phyloP scores from a whole-genome alignment of 805 yeast genomes.

The Wickerhamomyces hampshirensis region DNA sequence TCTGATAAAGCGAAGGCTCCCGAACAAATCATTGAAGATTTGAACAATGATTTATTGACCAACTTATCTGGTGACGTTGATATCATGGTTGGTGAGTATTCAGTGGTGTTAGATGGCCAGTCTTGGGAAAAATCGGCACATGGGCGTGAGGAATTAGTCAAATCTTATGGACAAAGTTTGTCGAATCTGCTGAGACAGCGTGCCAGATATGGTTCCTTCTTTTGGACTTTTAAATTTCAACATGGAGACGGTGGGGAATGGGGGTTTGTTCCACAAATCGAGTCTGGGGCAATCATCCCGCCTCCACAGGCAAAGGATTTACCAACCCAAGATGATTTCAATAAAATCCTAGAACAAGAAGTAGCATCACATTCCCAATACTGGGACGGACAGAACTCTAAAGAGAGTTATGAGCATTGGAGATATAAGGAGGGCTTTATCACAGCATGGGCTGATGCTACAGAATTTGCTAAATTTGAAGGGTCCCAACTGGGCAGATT shows the following conservation, averaged over 20 bases:
- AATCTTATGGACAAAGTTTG: constrained; percentile 58
- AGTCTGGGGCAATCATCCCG: constrained; percentile 50
- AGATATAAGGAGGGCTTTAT: constrained; percentile 75
- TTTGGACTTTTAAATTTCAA: constrained; percentile 89
- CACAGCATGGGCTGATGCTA: constrained; percentile 70
- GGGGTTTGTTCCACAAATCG: constrained; percentile 81
- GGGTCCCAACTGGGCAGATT: constrained; percentile 72
- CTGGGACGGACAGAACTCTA: constrained; percentile 59
- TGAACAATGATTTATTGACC: constrained; percentile 45
- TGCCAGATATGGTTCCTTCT: constrained; percentile 69
- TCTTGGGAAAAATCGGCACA: constrained; percentile 58
- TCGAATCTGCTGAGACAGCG: constrained; percentile 40
- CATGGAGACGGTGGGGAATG: constrained; percentile 95
- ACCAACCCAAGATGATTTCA: constrained; percentile 39
- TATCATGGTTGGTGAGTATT: constrained; percentile 82
- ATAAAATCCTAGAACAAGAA: constrained; percentile 34
- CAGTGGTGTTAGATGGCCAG: constrained; percentile 75
- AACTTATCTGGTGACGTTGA: constrained; percentile 53
- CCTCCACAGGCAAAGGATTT: constrained; percentile 24
- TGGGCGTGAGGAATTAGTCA: constrained; percentile 52
- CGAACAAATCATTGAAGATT: constrained; percentile 53
- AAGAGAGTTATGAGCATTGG: constrained; percentile 72
- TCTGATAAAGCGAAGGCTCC: constrained; percentile 64
- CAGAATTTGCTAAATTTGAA: constrained; percentile 61
- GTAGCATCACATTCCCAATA: constrained; percentile 49